Conservation (phyloP, 306 rosid genomes). For the Clitoria ternatea region DNA sequence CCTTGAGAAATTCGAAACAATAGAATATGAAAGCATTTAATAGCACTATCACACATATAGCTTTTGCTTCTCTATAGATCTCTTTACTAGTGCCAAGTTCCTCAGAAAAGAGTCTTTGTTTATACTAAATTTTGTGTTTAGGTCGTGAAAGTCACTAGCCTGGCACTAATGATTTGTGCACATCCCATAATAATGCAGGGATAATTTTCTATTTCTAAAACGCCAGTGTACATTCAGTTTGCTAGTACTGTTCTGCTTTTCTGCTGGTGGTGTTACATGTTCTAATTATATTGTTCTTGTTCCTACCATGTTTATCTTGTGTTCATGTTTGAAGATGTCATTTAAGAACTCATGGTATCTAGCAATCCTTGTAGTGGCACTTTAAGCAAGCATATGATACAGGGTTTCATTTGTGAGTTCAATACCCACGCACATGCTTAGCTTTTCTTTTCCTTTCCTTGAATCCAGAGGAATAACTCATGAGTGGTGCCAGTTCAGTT, state of each 20-base stretch:
- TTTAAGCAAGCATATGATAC: conserved; percentile 7
- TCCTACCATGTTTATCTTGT: conserved; percentile 1
- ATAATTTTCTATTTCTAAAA: not conserved
- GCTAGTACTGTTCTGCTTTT: not conserved
- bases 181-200: not conserved
- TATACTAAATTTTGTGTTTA: not conserved
- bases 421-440: not conserved
- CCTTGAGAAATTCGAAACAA: not conserved
- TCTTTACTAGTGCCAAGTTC: not conserved
- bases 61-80: not conserved
- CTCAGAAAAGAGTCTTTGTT: not conserved
- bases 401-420: too few relatives aligned
- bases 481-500: not conserved
- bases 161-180: not conserved
- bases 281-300: not conserved
- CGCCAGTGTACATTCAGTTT: not conserved
- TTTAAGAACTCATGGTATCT: not conserved
- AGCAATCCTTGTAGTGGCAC: not conserved
- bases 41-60: not conserved
- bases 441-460: not conserved
- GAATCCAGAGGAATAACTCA: too few relatives aligned
- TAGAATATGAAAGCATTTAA: not conserved
- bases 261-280: not conserved
- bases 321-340: not conserved
- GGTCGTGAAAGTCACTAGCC: not conserved